A percentile compares a stretch with the other conserved stretches of the same genome.
Conservation (phyloP, 148 eudicot species). For the Cornus controversa region DNA sequence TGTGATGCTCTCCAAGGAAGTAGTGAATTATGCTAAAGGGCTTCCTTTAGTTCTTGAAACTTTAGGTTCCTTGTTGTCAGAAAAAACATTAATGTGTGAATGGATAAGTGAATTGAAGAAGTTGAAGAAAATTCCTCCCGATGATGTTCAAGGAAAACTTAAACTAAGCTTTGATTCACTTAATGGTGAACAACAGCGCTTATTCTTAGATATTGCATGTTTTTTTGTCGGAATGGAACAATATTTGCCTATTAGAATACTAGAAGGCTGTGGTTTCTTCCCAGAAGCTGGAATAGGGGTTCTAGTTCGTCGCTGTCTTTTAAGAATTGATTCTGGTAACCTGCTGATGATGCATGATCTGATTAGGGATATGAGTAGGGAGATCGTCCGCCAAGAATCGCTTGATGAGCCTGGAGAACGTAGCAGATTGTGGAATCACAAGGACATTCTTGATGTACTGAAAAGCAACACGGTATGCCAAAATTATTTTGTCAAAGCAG, state of each 20-base stretch:
- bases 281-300: background rate
- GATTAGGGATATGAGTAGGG: constrained; percentile 1
- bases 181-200: too few species aligned
- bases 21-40: background rate
- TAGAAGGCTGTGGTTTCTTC: background rate
- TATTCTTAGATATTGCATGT: too few species aligned
- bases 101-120: too few species aligned
- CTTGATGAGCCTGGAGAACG: constrained; percentile 4
- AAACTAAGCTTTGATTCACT: too few species aligned
- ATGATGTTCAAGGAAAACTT: too few species aligned
- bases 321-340: background rate
- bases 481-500: background rate
- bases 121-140: too few species aligned
- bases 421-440: constrained; percentile 1
- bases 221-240: background rate
- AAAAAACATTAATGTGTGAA: too few species aligned
- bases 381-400: constrained; percentile 6
- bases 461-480: background rate
- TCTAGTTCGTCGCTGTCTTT: background rate
- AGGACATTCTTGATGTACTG: too few species aligned
- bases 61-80: too few species aligned
- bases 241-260: background rate
- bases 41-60: too few species aligned
- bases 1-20: background rate
- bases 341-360: background rate